Percentiles rank a stretch among this genome's conserved stretches.
phyloP scores from a whole-genome alignment of 129 eudicot species.

The Chrysanthemum seticuspe region DNA sequence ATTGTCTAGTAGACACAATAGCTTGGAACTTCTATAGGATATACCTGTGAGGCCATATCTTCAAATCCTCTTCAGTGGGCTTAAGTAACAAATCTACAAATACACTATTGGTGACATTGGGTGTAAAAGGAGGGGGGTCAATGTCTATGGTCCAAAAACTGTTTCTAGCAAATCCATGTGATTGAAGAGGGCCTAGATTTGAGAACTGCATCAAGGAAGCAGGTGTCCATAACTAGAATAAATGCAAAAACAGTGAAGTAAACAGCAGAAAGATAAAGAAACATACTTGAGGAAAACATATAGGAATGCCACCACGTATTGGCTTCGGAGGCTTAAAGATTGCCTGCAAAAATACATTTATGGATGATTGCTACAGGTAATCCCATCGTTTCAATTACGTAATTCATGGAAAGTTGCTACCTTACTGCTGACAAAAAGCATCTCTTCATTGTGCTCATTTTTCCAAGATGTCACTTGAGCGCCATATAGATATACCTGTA shows the following conservation, averaged over 20 bases:
- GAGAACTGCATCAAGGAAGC: slow-evolving; percentile 56
- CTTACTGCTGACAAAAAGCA: slow-evolving; percentile 77
- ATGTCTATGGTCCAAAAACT: slow-evolving; percentile 69
- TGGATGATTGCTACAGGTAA: neutral
- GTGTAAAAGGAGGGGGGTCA: slow-evolving; percentile 46
- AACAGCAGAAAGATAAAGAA: slow-evolving; percentile 7
- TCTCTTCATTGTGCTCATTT: slow-evolving; percentile 68
- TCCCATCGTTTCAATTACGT: too few relatives aligned
- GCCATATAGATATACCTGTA: slow-evolving; percentile 64
- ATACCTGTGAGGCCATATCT: slow-evolving; percentile 88
- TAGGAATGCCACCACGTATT: slow-evolving; percentile 96
- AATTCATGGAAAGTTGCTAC: slow-evolving; percentile 28
- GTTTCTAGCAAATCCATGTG: slow-evolving; percentile 93
- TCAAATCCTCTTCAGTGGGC: slow-evolving; percentile 77
- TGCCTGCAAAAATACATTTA: slow-evolving; percentile 51
- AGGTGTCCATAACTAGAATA: slow-evolving; percentile 20
- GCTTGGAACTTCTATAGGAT: neutral
- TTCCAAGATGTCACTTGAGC: slow-evolving; percentile 92
- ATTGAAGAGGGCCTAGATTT: slow-evolving; percentile 63
- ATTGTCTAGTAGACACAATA: too few relatives aligned
- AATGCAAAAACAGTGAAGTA: slow-evolving; percentile 10
- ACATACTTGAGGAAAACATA: slow-evolving; percentile 90
- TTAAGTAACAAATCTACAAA: slow-evolving; percentile 73
- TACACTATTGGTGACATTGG: slow-evolving; percentile 41
- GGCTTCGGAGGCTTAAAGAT: slow-evolving; percentile 74